Conservation (phyloP, 2,329 filamentous ascomycete genomes). For the Hypoxylon sp. region DNA sequence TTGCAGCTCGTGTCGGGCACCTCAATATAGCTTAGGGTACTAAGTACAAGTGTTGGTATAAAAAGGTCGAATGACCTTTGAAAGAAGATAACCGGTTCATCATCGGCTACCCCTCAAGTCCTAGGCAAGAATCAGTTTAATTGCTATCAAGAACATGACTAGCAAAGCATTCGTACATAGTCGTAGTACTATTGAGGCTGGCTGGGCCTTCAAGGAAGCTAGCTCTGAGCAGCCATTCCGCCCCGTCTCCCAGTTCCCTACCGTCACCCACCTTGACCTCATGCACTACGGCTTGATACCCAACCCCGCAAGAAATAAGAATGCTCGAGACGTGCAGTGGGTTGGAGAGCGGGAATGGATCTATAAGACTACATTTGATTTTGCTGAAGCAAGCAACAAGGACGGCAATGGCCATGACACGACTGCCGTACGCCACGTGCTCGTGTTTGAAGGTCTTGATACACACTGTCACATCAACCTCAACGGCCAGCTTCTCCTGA, state of each 20-base stretch:
- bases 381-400: not conserved
- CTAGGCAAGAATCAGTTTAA: not conserved
- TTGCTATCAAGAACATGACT: not conserved
- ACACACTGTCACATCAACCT: slow-evolving; percentile 8
- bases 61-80: not conserved
- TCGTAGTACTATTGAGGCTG: slow-evolving; percentile 12
- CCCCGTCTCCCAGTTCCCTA: slow-evolving; percentile 11
- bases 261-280: slow-evolving; percentile 16
- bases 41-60: not conserved
- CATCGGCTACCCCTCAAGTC: not conserved
- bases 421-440: slow-evolving; percentile 9
- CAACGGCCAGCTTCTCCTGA: slow-evolving; percentile 12
- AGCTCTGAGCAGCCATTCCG: slow-evolving; percentile 18
- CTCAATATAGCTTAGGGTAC: not conserved
- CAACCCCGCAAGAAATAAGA: slow-evolving; percentile 16
- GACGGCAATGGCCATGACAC: slow-evolving; percentile 9
- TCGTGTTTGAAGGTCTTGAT: slow-evolving; percentile 27
- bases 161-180: slow-evolving; percentile 9
- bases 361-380: slow-evolving; percentile 15
- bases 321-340: slow-evolving; percentile 17
- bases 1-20: not conserved
- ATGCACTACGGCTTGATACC: slow-evolving; percentile 11
- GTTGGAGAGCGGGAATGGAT: slow-evolving; percentile 18
- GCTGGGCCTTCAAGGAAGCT: slow-evolving; percentile 17
- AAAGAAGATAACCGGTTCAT: not conserved